These are phyloP conservation scores for Colletotrichum musicola DNA, from an alignment of 2,329 filamentous ascomycete genomes.

Conservation along the genomic window DNA sequence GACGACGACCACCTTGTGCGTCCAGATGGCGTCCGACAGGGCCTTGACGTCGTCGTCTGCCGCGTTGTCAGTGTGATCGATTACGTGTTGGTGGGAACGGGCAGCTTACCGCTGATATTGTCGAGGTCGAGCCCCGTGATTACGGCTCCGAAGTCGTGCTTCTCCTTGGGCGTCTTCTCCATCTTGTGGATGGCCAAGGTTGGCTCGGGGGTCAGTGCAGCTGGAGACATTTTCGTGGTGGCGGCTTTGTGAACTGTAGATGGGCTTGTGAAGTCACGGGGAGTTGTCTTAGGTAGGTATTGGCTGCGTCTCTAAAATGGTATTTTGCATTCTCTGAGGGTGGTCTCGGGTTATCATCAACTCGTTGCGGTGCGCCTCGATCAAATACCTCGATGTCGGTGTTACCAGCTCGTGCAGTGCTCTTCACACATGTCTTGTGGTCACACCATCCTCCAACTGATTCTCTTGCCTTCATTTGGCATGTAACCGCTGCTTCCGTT, in stretches of 20 bases:
- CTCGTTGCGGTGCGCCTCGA: no score
- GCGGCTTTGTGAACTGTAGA: not conserved
- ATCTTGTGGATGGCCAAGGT: constrained; percentile 35
- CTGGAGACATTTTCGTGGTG: constrained; percentile 13
- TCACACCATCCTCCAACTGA: no score
- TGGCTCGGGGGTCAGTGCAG: not conserved
- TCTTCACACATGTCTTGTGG: no score
- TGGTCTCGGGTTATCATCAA: no score
- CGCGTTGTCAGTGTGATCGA: not conserved
- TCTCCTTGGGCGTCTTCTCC: constrained; percentile 47
- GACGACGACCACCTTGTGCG: constrained; percentile 57
- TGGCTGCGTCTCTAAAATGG: no score
- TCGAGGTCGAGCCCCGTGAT: constrained; percentile 53
- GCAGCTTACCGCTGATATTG: constrained; percentile 47
- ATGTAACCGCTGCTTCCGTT: no score
- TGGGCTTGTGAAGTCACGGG: no score
- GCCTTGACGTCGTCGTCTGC: constrained; percentile 52
- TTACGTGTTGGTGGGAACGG: not conserved
- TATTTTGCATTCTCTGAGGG: no score
- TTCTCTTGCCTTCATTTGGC: no score
- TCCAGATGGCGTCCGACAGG: constrained; percentile 57
- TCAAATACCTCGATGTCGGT: no score
- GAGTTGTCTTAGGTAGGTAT: not conserved
- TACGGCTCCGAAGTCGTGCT: constrained; percentile 52
- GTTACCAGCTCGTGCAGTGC: no score